Evolutionary conservation across 1,139 yeast genomes (phyloP).

Genomic region (Arxiozyma bovina): DNA sequence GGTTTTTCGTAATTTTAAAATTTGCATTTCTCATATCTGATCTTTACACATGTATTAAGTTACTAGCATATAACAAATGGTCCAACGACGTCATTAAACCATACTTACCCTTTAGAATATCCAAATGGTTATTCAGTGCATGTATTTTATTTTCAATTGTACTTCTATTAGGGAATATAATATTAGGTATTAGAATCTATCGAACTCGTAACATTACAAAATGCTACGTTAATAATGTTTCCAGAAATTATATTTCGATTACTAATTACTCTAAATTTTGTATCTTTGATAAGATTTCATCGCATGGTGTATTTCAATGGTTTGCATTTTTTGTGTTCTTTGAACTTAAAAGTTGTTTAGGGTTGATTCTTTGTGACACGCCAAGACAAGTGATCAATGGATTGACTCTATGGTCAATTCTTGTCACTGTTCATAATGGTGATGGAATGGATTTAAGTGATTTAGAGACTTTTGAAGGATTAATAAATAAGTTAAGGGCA

Average conservation of each 20-base stretch:
- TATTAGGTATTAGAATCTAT: slow-evolving; percentile 51
- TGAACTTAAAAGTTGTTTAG: slow-evolving; percentile 56
- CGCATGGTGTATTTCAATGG: slow-evolving; percentile 54
- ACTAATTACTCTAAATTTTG: slow-evolving; percentile 60
- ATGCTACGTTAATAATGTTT: slow-evolving; percentile 60
- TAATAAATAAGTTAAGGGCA: slow-evolving; percentile 44
- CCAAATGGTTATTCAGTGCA: slow-evolving; percentile 80
- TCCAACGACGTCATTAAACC: slow-evolving; percentile 44
- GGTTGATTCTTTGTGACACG: slow-evolving; percentile 65
- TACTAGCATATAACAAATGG: slow-evolving; percentile 72
- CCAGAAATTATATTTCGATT: slow-evolving; percentile 50
- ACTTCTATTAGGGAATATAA: slow-evolving; percentile 48
- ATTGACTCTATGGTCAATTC: slow-evolving; percentile 52
- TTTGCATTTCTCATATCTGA: slow-evolving; percentile 60
- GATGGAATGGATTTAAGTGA: slow-evolving; percentile 25
- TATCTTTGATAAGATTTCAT: slow-evolving; percentile 60
- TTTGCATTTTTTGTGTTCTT: slow-evolving; percentile 58
- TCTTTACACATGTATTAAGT: slow-evolving; percentile 66
- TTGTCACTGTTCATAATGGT: slow-evolving; percentile 30
- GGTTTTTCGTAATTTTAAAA: slow-evolving; percentile 43
- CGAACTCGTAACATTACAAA: slow-evolving; percentile 58
- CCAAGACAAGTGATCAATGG: slow-evolving; percentile 83
- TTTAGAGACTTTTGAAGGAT: slow-evolving; percentile 35
- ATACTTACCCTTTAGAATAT: slow-evolving; percentile 49
- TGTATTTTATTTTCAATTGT: slow-evolving; percentile 70